Percentiles rank a stretch among this genome's conserved stretches.
These are phyloP conservation scores for Vitis hybrid DNA, from an alignment of 177 flowering plant species.

Conservation along the genomic window DNA sequence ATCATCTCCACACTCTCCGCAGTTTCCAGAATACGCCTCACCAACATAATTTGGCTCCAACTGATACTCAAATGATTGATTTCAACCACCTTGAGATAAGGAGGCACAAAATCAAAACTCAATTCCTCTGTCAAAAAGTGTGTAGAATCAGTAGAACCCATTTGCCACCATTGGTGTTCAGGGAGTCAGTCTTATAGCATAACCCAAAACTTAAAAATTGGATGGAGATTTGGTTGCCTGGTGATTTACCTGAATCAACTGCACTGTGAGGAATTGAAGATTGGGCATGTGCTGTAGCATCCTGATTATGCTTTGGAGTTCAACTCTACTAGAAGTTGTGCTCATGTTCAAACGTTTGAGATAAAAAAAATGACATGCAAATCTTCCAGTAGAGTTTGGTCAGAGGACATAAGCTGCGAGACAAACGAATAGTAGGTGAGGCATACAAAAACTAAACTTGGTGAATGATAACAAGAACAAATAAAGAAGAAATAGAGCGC, in stretches of 20 bases:
- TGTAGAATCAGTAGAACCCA: background rate
- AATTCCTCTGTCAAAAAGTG: background rate
- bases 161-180: background rate
- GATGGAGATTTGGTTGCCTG: no score
- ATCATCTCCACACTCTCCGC: background rate
- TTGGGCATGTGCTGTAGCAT: background rate
- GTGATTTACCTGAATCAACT: background rate
- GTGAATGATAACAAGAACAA: background rate
- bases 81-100: constrained; percentile 1
- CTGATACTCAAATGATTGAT: background rate
- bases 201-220: background rate
- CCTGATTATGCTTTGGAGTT: background rate
- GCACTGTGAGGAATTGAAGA: background rate
- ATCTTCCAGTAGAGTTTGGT: background rate
- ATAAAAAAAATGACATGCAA: background rate
- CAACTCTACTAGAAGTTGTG: background rate
- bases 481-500: background rate
- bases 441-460: background rate
- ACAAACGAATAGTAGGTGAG: background rate
- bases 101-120: background rate
- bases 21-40: background rate
- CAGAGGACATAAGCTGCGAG: constrained; percentile 1
- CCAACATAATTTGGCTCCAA: background rate
- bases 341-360: background rate
- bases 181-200: no score